A percentile compares a stretch with the other conserved stretches of the same genome.
Conservation (phyloP, 2,329 filamentous ascomycete species). For the Neonectria faginata region DNA sequence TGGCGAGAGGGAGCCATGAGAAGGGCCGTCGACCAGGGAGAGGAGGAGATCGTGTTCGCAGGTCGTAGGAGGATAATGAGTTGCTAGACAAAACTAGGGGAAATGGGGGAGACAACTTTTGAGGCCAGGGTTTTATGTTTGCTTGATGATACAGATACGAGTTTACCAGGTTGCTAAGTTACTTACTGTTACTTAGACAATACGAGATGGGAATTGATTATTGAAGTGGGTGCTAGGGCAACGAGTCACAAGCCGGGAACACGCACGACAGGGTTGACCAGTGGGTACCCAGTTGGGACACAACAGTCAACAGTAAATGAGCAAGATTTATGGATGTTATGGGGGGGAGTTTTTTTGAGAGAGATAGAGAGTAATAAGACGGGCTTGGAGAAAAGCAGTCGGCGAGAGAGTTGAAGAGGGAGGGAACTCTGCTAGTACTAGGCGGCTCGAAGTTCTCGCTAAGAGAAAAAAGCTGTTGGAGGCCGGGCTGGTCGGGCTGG, state of each 20-base stretch:
- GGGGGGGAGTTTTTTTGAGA: too few relatives aligned
- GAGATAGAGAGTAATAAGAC: too few relatives aligned
- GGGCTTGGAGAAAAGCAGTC: not conserved
- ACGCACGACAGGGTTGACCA: not conserved
- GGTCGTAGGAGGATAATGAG: not conserved
- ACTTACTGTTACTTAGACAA: not conserved
- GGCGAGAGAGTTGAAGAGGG: not conserved
- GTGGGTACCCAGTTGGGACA: not conserved
- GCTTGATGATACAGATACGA: not conserved
- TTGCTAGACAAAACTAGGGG: not conserved
- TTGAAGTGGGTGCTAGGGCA: not conserved
- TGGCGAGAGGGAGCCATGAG: slow-evolving; percentile 2
- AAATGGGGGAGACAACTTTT: not conserved
- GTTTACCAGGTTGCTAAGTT: not conserved
- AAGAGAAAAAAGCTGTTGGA: not conserved
- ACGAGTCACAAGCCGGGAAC: not conserved
- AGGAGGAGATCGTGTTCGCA: not conserved
- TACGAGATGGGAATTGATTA: not conserved
- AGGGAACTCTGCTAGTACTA: not conserved
- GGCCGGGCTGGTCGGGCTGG: not conserved
- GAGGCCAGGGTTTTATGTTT: not conserved
- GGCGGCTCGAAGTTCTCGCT: not conserved
- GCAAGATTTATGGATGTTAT: too few relatives aligned
- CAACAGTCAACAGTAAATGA: not conserved
- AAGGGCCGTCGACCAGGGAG: not conserved